phyloP scores from a whole-genome alignment of 2,329 filamentous ascomycete genomes.

The Lecanosticta acicola region DNA sequence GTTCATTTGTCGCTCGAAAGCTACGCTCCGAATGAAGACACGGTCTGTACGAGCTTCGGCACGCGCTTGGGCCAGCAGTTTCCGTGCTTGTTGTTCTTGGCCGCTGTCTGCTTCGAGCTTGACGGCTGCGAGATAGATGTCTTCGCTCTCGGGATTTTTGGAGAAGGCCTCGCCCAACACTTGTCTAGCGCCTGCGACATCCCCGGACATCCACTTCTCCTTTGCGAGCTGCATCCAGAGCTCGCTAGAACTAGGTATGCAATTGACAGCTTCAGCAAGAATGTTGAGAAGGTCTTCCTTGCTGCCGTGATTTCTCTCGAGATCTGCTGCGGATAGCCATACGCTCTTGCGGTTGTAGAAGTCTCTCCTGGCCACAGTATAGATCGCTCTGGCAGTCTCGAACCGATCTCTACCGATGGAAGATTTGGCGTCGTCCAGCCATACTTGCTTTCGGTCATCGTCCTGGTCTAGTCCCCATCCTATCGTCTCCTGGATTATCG shows the following conservation, averaged over 20 bases:
- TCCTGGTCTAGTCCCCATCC: constrained; percentile 93
- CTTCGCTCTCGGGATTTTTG: constrained; percentile 92
- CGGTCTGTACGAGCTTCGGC: constrained; percentile 89
- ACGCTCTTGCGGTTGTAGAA: constrained; percentile 83
- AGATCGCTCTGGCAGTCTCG: constrained; percentile 88
- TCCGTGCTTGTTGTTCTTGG: constrained; percentile 73
- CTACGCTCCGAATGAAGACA: constrained; percentile 94
- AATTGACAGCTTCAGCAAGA: constrained; percentile 87
- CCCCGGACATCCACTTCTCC: constrained; percentile 85
- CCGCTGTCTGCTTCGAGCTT: constrained; percentile 90
- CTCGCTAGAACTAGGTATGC: constrained; percentile 83
- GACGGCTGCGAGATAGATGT: constrained; percentile 95
- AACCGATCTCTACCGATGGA: constrained; percentile 77
- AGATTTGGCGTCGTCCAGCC: constrained; percentile 85
- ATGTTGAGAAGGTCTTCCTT: constrained; percentile 78
- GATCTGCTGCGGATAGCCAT: constrained; percentile 84
- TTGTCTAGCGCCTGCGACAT: constrained; percentile 77
- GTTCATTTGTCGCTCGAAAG: constrained; percentile 81
- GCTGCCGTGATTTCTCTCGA: constrained; percentile 83
- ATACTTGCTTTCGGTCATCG: constrained; percentile 90
- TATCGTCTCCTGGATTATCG: constrained; percentile 86
- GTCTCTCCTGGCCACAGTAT: constrained; percentile 80
- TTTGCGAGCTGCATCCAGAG: constrained; percentile 95
- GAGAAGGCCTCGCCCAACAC: constrained; percentile 88
- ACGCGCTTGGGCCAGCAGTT: constrained; percentile 74